Evolutionary conservation across 2,329 filamentous ascomycete genomes (phyloP), one percentile per base, ranked within the genome.

Genomic region (Phyllosticta citriasiana): DNA sequence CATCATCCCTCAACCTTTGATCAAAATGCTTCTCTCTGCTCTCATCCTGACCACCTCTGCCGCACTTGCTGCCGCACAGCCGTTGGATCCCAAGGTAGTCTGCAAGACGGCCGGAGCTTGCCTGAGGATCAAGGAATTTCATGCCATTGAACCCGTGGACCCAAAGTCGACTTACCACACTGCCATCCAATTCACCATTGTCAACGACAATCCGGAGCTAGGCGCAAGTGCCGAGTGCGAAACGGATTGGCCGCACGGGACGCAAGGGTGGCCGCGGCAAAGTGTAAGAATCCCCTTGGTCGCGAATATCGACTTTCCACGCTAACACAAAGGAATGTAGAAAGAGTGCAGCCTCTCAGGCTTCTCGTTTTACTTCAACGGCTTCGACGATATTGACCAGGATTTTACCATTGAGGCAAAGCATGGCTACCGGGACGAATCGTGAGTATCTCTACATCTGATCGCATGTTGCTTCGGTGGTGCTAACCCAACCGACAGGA

Each of bases 291-390:
- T 25, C 25, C 22, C 10, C 16, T 8, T 25, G 57, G 16, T 6
- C 26, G 25, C 19, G 22, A 25, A 8, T 3, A 53, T 22, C n/a
- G 26, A 19, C 26, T 2, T 9, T 22, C 24, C 27, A 16, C 51
- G 19, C 22, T 60, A 55, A 60, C 53, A 40, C 53, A 53, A 53
- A 52, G 6, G 24, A 26, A n/a, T 60, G 58, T 53, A 60, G 58
- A 52, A 50, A 25, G 14, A n/a, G 9, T 60, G 58, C 19, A 27
- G 55, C 58, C n/a, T 51, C 25, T 22, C 50, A 8, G 16, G 9
- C 27, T 55, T 55, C 25, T 33, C 25, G 25, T 60, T 60, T 52
- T 60, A 60, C 35, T 51, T 60, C 35, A 40, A 50, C 33, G 51
- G 35, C 53, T 12, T 55, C 25, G 51, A 25, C 51, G 58, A 60